Conservation (phyloP, 169 alveolate genomes). For the Eimeria acervulina region DNA sequence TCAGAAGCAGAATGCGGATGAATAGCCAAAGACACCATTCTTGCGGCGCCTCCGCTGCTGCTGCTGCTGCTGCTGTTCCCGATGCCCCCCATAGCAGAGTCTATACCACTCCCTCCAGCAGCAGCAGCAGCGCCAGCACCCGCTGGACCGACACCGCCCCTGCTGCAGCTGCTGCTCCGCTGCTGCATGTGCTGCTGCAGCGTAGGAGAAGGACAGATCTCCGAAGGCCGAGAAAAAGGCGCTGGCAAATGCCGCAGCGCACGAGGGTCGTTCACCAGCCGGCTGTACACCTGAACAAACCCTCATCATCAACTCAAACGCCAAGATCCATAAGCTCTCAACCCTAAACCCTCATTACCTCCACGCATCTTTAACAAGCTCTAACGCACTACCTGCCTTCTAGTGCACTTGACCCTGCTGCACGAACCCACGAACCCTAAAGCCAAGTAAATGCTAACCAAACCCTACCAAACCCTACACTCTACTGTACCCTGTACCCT, state of each 20-base stretch:
- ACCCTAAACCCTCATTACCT: background rate
- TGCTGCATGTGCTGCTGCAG: slow-evolving; percentile 36
- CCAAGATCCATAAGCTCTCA: background rate
- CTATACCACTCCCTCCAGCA: background rate
- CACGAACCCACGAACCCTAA: background rate
- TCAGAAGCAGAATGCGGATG: slow-evolving; percentile 19
- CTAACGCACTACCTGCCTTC: background rate
- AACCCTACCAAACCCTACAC: background rate
- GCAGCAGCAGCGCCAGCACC: slow-evolving; percentile 1
- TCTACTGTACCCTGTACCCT: background rate
- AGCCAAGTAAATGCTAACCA: background rate
- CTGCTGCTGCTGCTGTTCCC: slow-evolving; percentile 63
- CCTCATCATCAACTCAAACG: background rate
- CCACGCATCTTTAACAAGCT: background rate
- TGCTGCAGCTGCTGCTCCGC: slow-evolving; percentile 22
- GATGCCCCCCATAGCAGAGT: background rate
- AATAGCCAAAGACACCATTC: background rate
- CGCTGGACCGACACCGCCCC: background rate
- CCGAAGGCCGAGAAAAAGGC: background rate
- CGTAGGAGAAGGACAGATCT: background rate
- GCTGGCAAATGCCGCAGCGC: slow-evolving; percentile 68
- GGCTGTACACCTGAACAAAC: slow-evolving; percentile 63
- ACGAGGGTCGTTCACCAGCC: slow-evolving; percentile 73
- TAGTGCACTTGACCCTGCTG: background rate
- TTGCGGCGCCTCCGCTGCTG: slow-evolving; percentile 40